phyloP scores from a whole-genome alignment of 148 eudicot species.

The Euryodendron excelsum region DNA sequence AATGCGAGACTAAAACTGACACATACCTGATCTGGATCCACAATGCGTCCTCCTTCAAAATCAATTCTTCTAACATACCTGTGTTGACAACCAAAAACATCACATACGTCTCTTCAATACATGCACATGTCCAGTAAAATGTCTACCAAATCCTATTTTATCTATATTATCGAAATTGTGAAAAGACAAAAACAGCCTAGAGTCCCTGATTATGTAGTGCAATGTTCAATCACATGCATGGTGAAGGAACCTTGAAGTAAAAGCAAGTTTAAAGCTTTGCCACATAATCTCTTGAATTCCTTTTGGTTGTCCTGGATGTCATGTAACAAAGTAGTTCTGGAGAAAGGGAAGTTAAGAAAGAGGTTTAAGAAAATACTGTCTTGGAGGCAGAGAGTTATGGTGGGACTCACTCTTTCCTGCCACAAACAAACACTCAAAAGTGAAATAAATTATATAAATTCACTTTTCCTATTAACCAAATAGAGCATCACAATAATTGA shows the following conservation, averaged over 20 bases:
- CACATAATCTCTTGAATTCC: not conserved
- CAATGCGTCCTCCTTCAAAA: slow-evolving; percentile 89
- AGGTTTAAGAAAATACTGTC: too few species aligned
- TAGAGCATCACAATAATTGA: not conserved
- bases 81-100: slow-evolving; percentile 9
- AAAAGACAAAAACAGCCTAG: not conserved
- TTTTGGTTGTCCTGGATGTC: not conserved
- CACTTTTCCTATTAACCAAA: not conserved
- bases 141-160: not conserved
- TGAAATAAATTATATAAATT: too few species aligned
- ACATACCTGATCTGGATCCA: slow-evolving; percentile 85
- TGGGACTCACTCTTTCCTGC: too few species aligned
- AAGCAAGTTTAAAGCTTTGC: not conserved
- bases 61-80: slow-evolving; percentile 70
- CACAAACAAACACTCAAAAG: too few species aligned
- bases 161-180: not conserved
- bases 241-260: not conserved
- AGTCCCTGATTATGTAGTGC: not conserved
- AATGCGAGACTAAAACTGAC: slow-evolving; percentile 12
- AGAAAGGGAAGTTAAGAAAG: not conserved
- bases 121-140: not conserved
- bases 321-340: not conserved
- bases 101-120: not conserved
- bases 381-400: too few species aligned
- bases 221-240: not conserved